These are phyloP conservation scores for Chrysosporium queenslandicum DNA, from an alignment of 2,329 filamentous ascomycete species.

Conservation along the genomic window DNA sequence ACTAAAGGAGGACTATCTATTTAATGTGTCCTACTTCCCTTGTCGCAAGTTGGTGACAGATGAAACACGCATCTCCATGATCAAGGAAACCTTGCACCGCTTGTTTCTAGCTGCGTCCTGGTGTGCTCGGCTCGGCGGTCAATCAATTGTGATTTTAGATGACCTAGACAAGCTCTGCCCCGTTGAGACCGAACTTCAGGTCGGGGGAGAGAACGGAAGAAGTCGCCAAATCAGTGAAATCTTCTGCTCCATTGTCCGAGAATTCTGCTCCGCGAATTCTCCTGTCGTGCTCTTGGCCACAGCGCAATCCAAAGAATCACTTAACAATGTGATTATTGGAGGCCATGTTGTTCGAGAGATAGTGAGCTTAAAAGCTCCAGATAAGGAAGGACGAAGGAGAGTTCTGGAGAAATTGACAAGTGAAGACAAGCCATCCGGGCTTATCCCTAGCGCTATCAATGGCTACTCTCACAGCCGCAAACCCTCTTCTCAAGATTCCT, in stretches of 20 bases:
- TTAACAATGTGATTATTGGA: conserved; percentile 83
- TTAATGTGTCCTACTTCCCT: conserved; percentile 74
- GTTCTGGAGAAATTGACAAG: conserved; percentile 71
- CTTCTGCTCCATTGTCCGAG: conserved; percentile 67
- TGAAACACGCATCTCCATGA: conserved; percentile 75
- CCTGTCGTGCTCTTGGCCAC: conserved; percentile 82
- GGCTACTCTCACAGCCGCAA: conserved; percentile 30
- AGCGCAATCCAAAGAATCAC: conserved; percentile 80
- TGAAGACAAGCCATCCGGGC: conserved; percentile 30
- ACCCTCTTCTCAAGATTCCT: conserved; percentile 47
- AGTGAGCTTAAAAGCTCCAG: conserved; percentile 75
- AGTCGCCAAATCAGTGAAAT: conserved; percentile 89
- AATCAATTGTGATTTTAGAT: conserved; percentile 75
- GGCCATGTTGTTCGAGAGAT: conserved; percentile 91
- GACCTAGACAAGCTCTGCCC: conserved; percentile 90
- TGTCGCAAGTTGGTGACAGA: conserved; percentile 83
- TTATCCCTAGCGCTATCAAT: conserved; percentile 27
- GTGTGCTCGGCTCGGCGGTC: conserved; percentile 78
- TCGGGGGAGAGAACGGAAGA: conserved; percentile 83
- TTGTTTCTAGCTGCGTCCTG: conserved; percentile 84
- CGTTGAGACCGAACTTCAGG: conserved; percentile 85
- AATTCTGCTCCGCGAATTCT: conserved; percentile 71
- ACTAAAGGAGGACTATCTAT: conserved; percentile 62
- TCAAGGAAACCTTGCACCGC: conserved; percentile 77
- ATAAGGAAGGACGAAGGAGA: conserved; percentile 76